Evolutionary conservation across 106 monocot genomes (phyloP).

Genomic region (Dendrobium catenatum): DNA sequence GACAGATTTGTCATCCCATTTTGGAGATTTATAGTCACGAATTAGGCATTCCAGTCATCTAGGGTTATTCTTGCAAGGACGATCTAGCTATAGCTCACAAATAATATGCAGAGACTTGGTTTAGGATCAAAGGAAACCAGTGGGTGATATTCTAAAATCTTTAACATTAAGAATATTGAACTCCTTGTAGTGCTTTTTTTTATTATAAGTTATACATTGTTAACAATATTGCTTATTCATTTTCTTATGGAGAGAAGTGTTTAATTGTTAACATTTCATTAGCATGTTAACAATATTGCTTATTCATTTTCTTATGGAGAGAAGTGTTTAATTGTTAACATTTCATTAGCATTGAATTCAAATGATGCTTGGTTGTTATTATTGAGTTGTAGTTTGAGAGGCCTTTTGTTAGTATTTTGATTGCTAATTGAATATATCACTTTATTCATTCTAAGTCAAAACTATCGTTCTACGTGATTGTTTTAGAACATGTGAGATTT

Average conservation of each 20-base stretch:
- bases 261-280: too few species aligned
- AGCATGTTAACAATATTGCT: too few species aligned
- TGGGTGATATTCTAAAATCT: slow-evolving; percentile 5
- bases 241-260: too few species aligned
- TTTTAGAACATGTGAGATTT: slow-evolving; percentile 39
- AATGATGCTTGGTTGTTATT: too few species aligned
- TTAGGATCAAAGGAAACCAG: slow-evolving; percentile 73
- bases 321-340: too few species aligned
- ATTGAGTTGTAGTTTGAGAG: too few species aligned
- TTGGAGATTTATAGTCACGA: slow-evolving; percentile 28
- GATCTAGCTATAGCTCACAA: slow-evolving; percentile 55
- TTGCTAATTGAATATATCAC: background rate
- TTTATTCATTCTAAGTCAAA: background rate
- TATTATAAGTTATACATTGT: too few species aligned
- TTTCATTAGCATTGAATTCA: too few species aligned
- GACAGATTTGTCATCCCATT: slow-evolving; percentile 58
- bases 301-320: too few species aligned
- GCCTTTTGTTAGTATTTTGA: background rate
- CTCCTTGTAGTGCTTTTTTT: background rate
- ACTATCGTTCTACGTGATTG: too few species aligned
- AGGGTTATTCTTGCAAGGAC: slow-evolving; percentile 68
- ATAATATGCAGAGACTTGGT: slow-evolving; percentile 73
- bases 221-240: too few species aligned
- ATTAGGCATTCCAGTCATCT: slow-evolving; percentile 33
- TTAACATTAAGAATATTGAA: background rate